Evolutionary conservation across 305 asterid genomes (phyloP).

Genomic region (Fraxinus xanthoxyloides): DNA sequence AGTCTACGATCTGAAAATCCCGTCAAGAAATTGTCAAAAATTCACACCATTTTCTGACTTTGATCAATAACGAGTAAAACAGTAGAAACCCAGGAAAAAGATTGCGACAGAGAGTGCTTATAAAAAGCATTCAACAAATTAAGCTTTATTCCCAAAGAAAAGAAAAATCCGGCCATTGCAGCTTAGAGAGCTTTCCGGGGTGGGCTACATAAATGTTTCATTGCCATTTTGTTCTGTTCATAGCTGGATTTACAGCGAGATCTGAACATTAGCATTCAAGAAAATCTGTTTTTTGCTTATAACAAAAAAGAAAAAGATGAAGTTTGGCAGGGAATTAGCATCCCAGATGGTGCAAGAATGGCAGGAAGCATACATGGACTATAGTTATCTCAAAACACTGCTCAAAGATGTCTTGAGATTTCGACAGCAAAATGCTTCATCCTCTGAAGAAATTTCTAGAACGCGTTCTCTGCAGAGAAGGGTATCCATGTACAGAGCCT

Average conservation of each 20-base stretch:
- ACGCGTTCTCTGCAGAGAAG: constrained; percentile 44
- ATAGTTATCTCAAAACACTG: constrained; percentile 43
- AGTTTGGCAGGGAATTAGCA: constrained; percentile 78
- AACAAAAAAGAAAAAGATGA: constrained; percentile 40
- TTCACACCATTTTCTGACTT: neutral
- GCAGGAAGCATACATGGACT: constrained; percentile 75
- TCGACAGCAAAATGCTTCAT: constrained; percentile 25
- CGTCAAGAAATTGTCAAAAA: neutral
- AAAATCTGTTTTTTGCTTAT: neutral
- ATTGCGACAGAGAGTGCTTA: neutral
- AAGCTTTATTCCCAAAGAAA: neutral
- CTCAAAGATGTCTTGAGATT: constrained; percentile 45
- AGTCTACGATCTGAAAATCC: neutral
- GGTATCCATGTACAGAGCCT: constrained; percentile 70
- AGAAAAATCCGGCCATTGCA: neutral
- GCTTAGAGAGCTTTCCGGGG: neutral
- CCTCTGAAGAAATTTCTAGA: constrained; percentile 24
- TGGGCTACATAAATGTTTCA: neutral
- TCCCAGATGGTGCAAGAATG: constrained; percentile 89
- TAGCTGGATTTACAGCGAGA: neutral
- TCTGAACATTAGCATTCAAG: neutral
- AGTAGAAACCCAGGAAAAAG: neutral
- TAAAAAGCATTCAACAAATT: neutral
- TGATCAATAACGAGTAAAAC: neutral
- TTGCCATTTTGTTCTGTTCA: neutral